Percentiles rank a stretch among this genome's conserved stretches.
Evolutionary conservation across 2,329 filamentous ascomycete species (phyloP).

Genomic region (Corniculantispora saksenae): DNA sequence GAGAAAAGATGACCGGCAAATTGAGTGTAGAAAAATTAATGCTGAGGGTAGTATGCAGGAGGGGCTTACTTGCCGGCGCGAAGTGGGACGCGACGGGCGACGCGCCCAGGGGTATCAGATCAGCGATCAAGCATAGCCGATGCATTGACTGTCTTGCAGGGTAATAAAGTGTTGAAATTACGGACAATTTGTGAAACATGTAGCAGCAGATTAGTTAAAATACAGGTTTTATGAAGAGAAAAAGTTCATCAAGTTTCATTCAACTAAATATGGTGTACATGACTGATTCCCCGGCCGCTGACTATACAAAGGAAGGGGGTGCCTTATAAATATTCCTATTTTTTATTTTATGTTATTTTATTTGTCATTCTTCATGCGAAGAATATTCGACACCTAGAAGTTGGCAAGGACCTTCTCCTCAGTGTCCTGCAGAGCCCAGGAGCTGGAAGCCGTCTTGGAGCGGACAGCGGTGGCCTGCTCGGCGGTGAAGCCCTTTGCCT

Average conservation of each 20-base stretch:
- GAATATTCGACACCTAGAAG: slow-evolving; percentile 28
- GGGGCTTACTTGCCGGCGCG: neutral
- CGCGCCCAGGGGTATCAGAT: slow-evolving; percentile 1
- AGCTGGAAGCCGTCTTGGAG: slow-evolving; percentile 63
- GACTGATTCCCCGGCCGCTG: slow-evolving; percentile 14
- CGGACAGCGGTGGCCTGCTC: slow-evolving; percentile 71
- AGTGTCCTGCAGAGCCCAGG: slow-evolving; percentile 76
- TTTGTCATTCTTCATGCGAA: neutral
- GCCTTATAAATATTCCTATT: neutral
- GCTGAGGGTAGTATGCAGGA: neutral
- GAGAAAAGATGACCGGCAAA: neutral
- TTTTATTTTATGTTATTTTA: too few species aligned
- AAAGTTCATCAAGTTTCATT: slow-evolving; percentile 15
- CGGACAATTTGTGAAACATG: neutral
- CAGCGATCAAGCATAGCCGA: neutral
- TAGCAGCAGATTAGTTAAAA: neutral
- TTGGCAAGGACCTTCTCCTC: slow-evolving; percentile 42
- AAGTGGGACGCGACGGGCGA: slow-evolving; percentile 12
- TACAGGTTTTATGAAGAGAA: neutral
- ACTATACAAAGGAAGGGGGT: slow-evolving; percentile 11
- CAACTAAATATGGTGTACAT: slow-evolving; percentile 18
- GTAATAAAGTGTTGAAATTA: neutral
- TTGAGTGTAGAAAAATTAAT: neutral
- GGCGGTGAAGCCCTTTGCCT: slow-evolving; percentile 84
- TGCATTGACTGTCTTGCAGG: neutral